These are phyloP conservation scores for Claviceps capensis DNA, from an alignment of 2,329 filamentous ascomycete genomes.

Conservation along the genomic window DNA sequence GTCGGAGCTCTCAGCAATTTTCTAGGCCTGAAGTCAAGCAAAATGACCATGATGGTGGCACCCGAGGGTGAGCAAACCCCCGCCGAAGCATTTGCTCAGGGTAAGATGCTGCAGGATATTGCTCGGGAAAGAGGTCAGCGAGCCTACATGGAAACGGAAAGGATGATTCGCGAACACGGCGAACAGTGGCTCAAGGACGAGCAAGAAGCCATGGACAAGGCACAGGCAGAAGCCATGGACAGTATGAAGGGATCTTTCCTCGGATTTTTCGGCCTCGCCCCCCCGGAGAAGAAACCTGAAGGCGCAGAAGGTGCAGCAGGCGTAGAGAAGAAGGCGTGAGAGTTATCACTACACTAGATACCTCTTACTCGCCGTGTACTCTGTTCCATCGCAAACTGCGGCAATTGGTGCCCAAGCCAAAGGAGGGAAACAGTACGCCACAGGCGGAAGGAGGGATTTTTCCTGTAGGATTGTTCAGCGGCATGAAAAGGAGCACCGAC, in stretches of 20 bases:
- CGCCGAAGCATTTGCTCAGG: slow-evolving; percentile 68
- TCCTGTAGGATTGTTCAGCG: neutral
- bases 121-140: slow-evolving; percentile 82
- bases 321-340: slow-evolving; percentile 9
- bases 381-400: neutral
- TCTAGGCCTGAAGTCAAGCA: slow-evolving; percentile 63
- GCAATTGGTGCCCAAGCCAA: neutral
- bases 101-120: slow-evolving; percentile 95
- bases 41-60: slow-evolving; percentile 46
- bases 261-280: slow-evolving; percentile 14
- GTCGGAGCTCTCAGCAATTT: slow-evolving; percentile 56
- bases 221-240: slow-evolving; percentile 80
- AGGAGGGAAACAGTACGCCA: neutral
- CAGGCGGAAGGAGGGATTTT: no score
- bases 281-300: slow-evolving; percentile 3
- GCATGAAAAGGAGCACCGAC: neutral
- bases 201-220: slow-evolving; percentile 74
- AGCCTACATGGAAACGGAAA: slow-evolving; percentile 79
- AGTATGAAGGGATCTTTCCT: slow-evolving; percentile 71
- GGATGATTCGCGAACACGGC: slow-evolving; percentile 83
- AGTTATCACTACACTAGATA: neutral
- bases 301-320: slow-evolving; percentile 2
- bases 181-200: slow-evolving; percentile 95
- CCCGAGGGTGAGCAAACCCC: slow-evolving; percentile 56
- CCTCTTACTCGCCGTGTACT: neutral